Percentiles rank a stretch among this genome's conserved stretches.
Conservation (phyloP, 805 yeast species). For the Candida corydali region DNA sequence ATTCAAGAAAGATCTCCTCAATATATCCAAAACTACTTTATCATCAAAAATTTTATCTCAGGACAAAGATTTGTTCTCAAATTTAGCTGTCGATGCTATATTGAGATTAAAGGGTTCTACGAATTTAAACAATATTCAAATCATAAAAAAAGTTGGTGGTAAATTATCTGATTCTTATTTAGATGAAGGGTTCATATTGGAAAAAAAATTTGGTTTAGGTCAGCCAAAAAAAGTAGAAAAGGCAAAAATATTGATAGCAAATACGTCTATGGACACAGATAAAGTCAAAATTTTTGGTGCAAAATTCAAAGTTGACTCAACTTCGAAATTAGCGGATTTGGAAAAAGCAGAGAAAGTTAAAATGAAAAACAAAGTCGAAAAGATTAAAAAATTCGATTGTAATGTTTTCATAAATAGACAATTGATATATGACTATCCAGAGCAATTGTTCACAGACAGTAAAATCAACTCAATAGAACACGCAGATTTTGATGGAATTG, state of each 20-base stretch:
- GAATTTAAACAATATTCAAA: slow-evolving; percentile 86
- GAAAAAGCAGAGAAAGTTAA: slow-evolving; percentile 92
- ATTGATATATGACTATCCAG: slow-evolving; percentile 96
- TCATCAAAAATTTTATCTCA: slow-evolving; percentile 93
- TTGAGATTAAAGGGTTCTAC: slow-evolving; percentile 83
- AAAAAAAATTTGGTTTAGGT: slow-evolving; percentile 88
- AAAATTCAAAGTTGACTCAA: slow-evolving; percentile 92
- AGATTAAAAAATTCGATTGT: slow-evolving; percentile 81
- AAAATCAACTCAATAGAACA: slow-evolving; percentile 92
- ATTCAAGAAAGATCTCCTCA: slow-evolving; percentile 73
- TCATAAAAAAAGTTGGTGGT: slow-evolving; percentile 92
- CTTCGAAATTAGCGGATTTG: slow-evolving; percentile 87
- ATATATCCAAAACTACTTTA: slow-evolving; percentile 89
- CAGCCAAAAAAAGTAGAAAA: slow-evolving; percentile 84
- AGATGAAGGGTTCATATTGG: slow-evolving; percentile 93
- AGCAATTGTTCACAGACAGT: slow-evolving; percentile 85
- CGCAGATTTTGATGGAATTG: slow-evolving; percentile 97
- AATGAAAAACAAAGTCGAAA: slow-evolving; percentile 85
- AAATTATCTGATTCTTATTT: slow-evolving; percentile 85
- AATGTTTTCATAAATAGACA: slow-evolving; percentile 94
- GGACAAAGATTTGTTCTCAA: slow-evolving; percentile 85
- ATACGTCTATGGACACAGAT: slow-evolving; percentile 95
- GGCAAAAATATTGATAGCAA: slow-evolving; percentile 87
- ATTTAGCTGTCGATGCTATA: slow-evolving; percentile 91
- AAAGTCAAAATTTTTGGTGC: slow-evolving; percentile 98